Base-by-base conservation (phyloP, 225 moss, liverwort and hornwort genomes). In the Pseudoscleropodium purum region DNA sequence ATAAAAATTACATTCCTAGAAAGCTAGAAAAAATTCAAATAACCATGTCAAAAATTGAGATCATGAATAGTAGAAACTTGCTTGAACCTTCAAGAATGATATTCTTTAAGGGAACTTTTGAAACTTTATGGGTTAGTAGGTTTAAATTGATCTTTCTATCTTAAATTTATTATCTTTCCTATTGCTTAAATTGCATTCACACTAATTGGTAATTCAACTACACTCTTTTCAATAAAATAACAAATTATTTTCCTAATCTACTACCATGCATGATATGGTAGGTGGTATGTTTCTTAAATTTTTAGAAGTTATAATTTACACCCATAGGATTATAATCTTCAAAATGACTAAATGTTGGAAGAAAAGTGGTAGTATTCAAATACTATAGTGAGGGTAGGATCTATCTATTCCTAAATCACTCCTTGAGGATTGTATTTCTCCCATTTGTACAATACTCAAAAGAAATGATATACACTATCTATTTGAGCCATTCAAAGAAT, bases 41-140 rank as follows among this genome's bases (percentile, higher is more conserved):
- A 56, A 24, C 15, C 2, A 36, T 24, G 9, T 3, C 1, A 78
- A 78, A 34, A 78, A 78, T 54, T 36, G 5, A 54, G 6, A 37
- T 78, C 0, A 24, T 24, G 8, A 45, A 45, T 45, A 45, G 45
- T 8, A 15, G 2, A 1, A 79, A 25, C 10, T 37, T 36, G 1
- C 0, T 0, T 11, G 0, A 56, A 36, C 10, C 37, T 56, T 6
- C 5, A 36, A 14, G 3, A 34, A 0, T n/a, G n/a, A n/a, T n/a
- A n/a, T 14, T 7, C 3, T 0, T 0, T 0, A 0, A 9, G 2
- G 14, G 23, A 3, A 23, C 3, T 47, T 47, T 75, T 18, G 6
- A 11, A 1, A 43, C 15, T 36, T 54, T 23, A 36, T 1, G 9
- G 3, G 13, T 14, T 5, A 36, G 23, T 0, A 0, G 0, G 2